These are phyloP conservation scores for Colletotrichum brevisporum DNA, from an alignment of 2,329 filamentous ascomycete species.

Conservation along the genomic window DNA sequence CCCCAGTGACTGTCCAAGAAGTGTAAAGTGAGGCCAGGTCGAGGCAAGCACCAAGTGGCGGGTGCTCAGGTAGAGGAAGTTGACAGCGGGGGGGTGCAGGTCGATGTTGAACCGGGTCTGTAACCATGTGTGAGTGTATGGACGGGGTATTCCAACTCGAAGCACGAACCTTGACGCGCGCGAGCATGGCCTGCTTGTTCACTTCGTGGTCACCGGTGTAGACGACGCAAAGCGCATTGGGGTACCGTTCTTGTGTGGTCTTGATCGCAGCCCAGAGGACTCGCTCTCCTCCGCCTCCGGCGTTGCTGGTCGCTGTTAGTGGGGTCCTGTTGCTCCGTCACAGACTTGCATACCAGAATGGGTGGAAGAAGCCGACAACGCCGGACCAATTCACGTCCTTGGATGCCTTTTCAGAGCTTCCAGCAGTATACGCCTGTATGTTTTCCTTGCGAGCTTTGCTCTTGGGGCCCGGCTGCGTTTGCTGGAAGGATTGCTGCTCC, in stretches of 20 bases:
- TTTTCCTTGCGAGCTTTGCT: constrained; percentile 77
- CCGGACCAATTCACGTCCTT: constrained; percentile 79
- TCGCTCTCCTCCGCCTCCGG: constrained; percentile 93
- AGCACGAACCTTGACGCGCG: constrained; percentile 76
- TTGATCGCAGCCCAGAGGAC: constrained; percentile 97
- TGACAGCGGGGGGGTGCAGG: constrained; percentile 84
- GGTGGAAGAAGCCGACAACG: constrained; percentile 96
- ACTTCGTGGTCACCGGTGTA: constrained; percentile 97
- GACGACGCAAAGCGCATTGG: constrained; percentile 88
- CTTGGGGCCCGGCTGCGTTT: constrained; percentile 44
- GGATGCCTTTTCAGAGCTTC: constrained; percentile 55
- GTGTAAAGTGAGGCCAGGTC: constrained; percentile 92
- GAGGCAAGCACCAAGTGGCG: constrained; percentile 88
- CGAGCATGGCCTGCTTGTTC: constrained; percentile 83
- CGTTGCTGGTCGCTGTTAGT: constrained; percentile 74
- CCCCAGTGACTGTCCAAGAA: constrained; percentile 93
- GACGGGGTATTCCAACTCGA: constrained; percentile 34
- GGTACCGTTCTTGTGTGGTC: constrained; percentile 90
- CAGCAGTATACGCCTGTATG: constrained; percentile 52
- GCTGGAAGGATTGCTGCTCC: constrained; percentile 54
- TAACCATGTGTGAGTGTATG: constrained; percentile 17
- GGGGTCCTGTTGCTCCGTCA: neutral
- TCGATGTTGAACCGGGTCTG: constrained; percentile 92
- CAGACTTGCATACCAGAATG: constrained; percentile 81
- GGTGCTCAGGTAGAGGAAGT: constrained; percentile 92